Base-by-base conservation (phyloP, 495 filamentous ascomycete genomes). In the Hypoxylon rickii region DNA sequence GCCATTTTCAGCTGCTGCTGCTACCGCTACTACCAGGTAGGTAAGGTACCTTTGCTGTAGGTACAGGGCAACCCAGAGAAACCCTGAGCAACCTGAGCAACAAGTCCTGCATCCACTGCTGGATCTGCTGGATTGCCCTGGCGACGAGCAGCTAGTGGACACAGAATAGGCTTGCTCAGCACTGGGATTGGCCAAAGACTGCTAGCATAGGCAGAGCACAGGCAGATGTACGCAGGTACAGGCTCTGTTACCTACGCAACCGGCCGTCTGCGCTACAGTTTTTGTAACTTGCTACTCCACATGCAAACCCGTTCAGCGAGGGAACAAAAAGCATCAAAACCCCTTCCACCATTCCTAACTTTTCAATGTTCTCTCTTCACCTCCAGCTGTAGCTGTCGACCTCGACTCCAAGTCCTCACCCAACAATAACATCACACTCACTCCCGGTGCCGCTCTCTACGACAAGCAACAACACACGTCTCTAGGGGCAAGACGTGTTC, bases 311-410 rank as follows among this genome's bases (percentile, higher is more conserved):
- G n/a, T 46, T 46, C 46, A 51, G 58, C 51, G 43, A 40, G 40
- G 51, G 59, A 63, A 63, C 59, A 63, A 63, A 63, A 63, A 63
- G 48, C 59, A 49, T 63, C 59, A 54, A 58, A 56, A 54, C 53
- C 59, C 58, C 53, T 53, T 52, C 59, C 43, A 15, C 19, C 32
- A 12, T 40, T 45, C 26, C 41, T 63, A 18, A 46, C 21, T 15
- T 50, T 31, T 50, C 37, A n/a, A n/a, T n/a, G n/a, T n/a, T 39
- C 44, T 33, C 26, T 41, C 24, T 24, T 33, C 49, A n/a, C 22
- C 33, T 36, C 24, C 40, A 21, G 33, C 44, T 48, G n/a, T n/a
- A n/a, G n/a, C n/a, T 10, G 24, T 10, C 24, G 24, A 29, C 24
- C 42, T 48, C 59, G 43, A 48, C 53, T 44, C 56, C 44, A n/a